Conservation (phyloP, 371 early-diverging fungal genomes). For the Coemansia sp. region DNA sequence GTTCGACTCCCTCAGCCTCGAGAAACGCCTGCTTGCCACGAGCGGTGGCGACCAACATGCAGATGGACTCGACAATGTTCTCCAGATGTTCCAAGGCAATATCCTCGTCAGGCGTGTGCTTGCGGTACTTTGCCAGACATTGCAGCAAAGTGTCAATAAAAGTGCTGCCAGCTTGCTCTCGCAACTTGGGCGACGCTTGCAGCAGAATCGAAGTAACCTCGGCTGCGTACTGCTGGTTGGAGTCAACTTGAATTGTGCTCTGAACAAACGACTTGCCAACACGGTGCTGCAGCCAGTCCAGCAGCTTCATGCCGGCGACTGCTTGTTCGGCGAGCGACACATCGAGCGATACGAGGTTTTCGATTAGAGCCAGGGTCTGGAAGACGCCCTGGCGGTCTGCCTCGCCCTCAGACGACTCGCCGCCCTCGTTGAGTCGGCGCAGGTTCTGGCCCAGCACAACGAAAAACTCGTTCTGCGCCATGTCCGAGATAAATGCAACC, state of each 20-base stretch:
- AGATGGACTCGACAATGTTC: conserved; percentile 81
- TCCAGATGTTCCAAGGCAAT: conserved; percentile 90
- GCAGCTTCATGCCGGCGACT: conserved; percentile 62
- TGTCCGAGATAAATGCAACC: conserved; percentile 64
- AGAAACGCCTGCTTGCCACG: conserved; percentile 70
- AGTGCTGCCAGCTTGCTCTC: background rate
- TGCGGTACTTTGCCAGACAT: conserved; percentile 56
- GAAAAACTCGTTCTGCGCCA: conserved; percentile 75
- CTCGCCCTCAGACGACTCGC: conserved; percentile 44
- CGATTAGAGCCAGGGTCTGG: conserved; percentile 80
- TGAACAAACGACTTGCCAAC: conserved; percentile 43
- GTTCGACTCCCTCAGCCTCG: conserved; percentile 84
- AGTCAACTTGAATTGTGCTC: conserved; percentile 52
- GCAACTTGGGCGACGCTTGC: conserved; percentile 55
- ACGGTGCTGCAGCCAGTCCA: conserved; percentile 75
- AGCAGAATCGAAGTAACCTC: conserved; percentile 85
- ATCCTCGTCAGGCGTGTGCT: conserved; percentile 72
- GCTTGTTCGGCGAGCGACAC: conserved; percentile 65
- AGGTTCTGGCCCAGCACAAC: conserved; percentile 79
- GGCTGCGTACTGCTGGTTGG: conserved; percentile 82
- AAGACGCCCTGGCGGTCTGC: conserved; percentile 87
- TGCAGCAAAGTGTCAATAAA: conserved; percentile 68
- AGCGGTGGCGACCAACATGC: conserved; percentile 61
- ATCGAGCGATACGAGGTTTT: conserved; percentile 79
- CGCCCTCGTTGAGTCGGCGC: conserved; percentile 75